These are phyloP conservation scores for Fusarium tuaranense DNA, from an alignment of 2,329 filamentous ascomycete genomes.

Conservation along the genomic window DNA sequence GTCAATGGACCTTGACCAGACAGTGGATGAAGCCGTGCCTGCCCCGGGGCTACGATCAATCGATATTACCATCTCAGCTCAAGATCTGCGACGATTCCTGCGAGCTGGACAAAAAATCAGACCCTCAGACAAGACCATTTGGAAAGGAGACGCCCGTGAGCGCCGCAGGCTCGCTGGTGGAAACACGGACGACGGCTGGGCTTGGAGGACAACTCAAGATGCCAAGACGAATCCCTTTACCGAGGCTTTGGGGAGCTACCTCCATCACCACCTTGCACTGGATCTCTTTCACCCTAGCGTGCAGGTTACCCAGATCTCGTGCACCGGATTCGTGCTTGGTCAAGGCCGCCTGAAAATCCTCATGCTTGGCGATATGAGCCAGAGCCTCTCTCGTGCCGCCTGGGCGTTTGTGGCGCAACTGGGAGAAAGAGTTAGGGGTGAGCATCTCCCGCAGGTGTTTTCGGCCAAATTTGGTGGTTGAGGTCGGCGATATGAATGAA, in stretches of 20 bases:
- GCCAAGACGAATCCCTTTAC: slow-evolving; percentile 56
- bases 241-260: slow-evolving; percentile 61
- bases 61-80: slow-evolving; percentile 63
- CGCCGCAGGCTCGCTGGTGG: slow-evolving; percentile 60
- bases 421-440: slow-evolving; percentile 48
- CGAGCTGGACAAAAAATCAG: slow-evolving; percentile 50
- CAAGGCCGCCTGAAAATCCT: slow-evolving; percentile 64
- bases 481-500: slow-evolving; percentile 1
- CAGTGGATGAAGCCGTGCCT: slow-evolving; percentile 18
- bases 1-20: slow-evolving; percentile 29
- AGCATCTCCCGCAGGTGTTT: slow-evolving; percentile 42
- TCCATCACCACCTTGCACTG: slow-evolving; percentile 65
- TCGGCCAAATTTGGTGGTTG: slow-evolving; percentile 28
- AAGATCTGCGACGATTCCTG: slow-evolving; percentile 61
- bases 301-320: slow-evolving; percentile 64
- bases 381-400: slow-evolving; percentile 48
- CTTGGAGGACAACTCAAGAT: slow-evolving; percentile 53
- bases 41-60: slow-evolving; percentile 55
- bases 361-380: slow-evolving; percentile 45
- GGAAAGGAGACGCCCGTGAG: slow-evolving; percentile 51
- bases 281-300: slow-evolving; percentile 68
- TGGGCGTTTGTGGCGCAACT: slow-evolving; percentile 54
- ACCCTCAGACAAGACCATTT: slow-evolving; percentile 26
- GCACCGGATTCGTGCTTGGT: slow-evolving; percentile 66
- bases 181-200: slow-evolving; percentile 65